A percentile compares a stretch with the other conserved stretches of the same genome.
These are phyloP conservation scores for Coniophora puteana DNA, from an alignment of 1,284 basidiomycete species.

Conservation along the genomic window DNA sequence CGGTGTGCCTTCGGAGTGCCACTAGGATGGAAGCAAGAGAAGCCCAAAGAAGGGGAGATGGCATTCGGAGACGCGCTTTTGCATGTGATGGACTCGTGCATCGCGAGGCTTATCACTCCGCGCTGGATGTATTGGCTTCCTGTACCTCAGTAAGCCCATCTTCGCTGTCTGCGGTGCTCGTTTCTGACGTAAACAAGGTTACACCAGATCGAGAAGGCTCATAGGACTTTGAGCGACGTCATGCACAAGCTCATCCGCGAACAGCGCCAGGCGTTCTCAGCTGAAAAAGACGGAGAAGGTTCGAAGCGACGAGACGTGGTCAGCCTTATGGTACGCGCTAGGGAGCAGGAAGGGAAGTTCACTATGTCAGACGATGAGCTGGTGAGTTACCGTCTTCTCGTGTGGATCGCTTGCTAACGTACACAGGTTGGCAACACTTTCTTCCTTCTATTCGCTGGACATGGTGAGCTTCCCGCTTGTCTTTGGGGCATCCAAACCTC, in stretches of 20 bases:
- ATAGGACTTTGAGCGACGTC: too few relatives aligned
- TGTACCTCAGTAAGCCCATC: constrained; percentile 13
- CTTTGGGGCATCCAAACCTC: not conserved
- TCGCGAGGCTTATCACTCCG: constrained; percentile 22
- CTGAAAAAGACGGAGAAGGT: too few relatives aligned
- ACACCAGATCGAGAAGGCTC: too few relatives aligned
- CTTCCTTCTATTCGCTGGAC: constrained; percentile 28
- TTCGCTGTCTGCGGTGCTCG: not conserved
- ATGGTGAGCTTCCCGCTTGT: constrained; percentile 17
- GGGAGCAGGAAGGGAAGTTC: not conserved
- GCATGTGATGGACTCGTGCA: constrained; percentile 16
- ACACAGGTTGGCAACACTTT: constrained; percentile 26
- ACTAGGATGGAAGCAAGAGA: constrained; percentile 16
- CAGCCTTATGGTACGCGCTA: not conserved
- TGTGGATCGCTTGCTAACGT: not conserved
- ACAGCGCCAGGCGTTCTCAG: too few relatives aligned
- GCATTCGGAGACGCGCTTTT: constrained; percentile 14
- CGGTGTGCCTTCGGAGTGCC: constrained; percentile 26
- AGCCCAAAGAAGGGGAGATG: not conserved
- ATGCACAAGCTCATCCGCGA: too few relatives aligned
- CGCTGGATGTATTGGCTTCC: constrained; percentile 24
- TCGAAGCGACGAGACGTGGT: constrained; percentile 5
- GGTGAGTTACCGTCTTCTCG: not conserved
- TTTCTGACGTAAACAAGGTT: not conserved
- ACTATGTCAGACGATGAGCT: not conserved